Evolutionary conservation across 305 asterid genomes (phyloP), one percentile per base, ranked within the genome.

Genomic region (Stenogyne calaminthoides): DNA sequence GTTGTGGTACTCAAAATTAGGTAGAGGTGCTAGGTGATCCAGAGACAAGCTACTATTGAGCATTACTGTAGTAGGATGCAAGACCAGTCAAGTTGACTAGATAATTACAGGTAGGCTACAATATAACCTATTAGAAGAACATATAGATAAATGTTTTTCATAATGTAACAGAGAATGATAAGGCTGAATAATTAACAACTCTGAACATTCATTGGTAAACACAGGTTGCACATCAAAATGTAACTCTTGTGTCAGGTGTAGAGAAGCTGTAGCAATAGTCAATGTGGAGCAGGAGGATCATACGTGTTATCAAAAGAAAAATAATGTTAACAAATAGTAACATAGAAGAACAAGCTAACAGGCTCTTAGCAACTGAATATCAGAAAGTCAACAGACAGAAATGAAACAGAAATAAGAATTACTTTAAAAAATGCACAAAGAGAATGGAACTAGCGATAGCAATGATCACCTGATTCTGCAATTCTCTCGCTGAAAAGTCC

Each of bases 401-500:
- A 69, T 46, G 22, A 77, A 75, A 70, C 9, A 55, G 55, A 64
- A 73, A 6, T 32, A 58, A 37, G 69, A 72, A 78, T 72, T 67
- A n/a, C n/a, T n/a, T n/a, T n/a, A 5, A 47, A 68, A 32, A n/a
- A 29, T 22, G 36, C 58, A 57, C 36, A 71, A 72, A 64, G 37
- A 51, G 71, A 76, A 74, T 57, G 64, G 56, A 71, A 25, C 49
- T 67, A 57, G 70, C 61, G 57, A 67, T 64, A 74, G 59, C 67
- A 73, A 72, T 70, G 71, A 70, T 84, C 84, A 95, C 99, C 99
- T 95, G 99, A 81, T 81, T 91, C 85, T 85, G 97, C 77, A 95
- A 80, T 77, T 95, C 99, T 83, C 98, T 88, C 1, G 97, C 96
- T 80, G 99, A 86, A 82, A 95, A 95, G 81, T 95, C 99, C 84